Evolutionary conservation across 2,329 filamentous ascomycete genomes (phyloP).

Genomic region (Berkeleyomyces rouxiae): DNA sequence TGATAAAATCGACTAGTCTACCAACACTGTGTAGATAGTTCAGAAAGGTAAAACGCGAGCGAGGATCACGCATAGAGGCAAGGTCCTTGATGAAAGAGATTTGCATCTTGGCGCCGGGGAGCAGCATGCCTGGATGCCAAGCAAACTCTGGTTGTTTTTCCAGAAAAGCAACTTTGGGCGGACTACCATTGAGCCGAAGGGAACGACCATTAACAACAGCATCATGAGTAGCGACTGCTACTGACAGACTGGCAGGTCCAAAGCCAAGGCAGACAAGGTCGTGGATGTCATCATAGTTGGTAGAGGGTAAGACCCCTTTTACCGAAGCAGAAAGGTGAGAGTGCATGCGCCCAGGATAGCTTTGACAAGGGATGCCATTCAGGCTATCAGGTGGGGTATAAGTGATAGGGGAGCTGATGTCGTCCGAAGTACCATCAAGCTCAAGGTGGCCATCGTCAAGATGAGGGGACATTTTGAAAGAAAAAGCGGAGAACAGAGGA

Average conservation of each 20-base stretch:
- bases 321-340: not conserved
- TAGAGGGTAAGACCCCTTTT: constrained; percentile 29
- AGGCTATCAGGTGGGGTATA: constrained; percentile 10
- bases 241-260: constrained; percentile 75
- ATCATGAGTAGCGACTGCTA: constrained; percentile 81
- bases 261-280: constrained; percentile 88
- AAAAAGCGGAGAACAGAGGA: not conserved
- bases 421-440: constrained; percentile 3
- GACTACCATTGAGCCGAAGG: constrained; percentile 19
- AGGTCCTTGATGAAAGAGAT: constrained; percentile 96
- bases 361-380: not conserved
- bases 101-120: constrained; percentile 89
- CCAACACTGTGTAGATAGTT: constrained; percentile 77
- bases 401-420: constrained; percentile 2
- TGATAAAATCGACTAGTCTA: constrained; percentile 79
- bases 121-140: constrained; percentile 92
- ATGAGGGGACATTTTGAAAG: constrained; percentile 15
- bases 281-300: constrained; percentile 46
- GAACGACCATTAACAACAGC: constrained; percentile 37
- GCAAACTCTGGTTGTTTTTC: constrained; percentile 72
- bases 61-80: constrained; percentile 72
- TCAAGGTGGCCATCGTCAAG: constrained; percentile 11
- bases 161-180: constrained; percentile 67
- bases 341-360: not conserved
- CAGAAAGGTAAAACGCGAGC: constrained; percentile 84